phyloP scores from a whole-genome alignment of 768 basidiomycete genomes.

The Leccinum longicurvipes region DNA sequence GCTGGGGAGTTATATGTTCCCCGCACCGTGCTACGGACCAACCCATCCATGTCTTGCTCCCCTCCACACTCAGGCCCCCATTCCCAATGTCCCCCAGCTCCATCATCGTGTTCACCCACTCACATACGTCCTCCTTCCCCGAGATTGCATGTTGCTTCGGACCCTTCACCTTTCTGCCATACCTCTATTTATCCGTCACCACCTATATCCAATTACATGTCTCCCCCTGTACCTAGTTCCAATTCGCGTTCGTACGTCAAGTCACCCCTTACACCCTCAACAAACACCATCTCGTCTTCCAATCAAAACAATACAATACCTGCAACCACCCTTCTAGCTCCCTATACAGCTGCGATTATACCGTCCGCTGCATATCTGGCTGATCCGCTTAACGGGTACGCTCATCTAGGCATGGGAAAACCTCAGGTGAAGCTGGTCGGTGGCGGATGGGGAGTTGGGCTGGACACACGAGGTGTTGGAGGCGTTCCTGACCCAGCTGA shows the following conservation, averaged over 20 bases:
- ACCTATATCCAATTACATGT: constrained; percentile 23
- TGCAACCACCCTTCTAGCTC: constrained; percentile 54
- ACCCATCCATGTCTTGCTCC: constrained; percentile 11
- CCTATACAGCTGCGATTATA: constrained; percentile 60
- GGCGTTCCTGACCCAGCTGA: constrained; percentile 34
- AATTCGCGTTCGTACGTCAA: constrained; percentile 16
- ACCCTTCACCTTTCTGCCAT: constrained; percentile 18
- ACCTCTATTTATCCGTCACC: constrained; percentile 26
- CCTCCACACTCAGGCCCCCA: background rate
- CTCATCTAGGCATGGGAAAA: constrained; percentile 77
- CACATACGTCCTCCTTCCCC: constrained; percentile 31
- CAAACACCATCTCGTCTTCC: constrained; percentile 35
- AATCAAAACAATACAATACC: constrained; percentile 57
- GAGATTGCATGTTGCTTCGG: constrained; percentile 22
- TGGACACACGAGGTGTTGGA: constrained; percentile 77
- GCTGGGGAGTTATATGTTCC: constrained; percentile 17
- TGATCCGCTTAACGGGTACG: constrained; percentile 86
- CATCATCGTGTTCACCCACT: constrained; percentile 17
- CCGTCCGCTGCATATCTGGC: constrained; percentile 66
- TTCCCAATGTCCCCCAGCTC: constrained; percentile 6
- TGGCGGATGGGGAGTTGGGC: constrained; percentile 69
- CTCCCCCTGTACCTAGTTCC: constrained; percentile 18
- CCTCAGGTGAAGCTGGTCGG: constrained; percentile 79
- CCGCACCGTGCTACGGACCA: constrained; percentile 23
- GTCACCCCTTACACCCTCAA: constrained; percentile 34